A percentile compares a stretch with the other conserved stretches of the same genome.
Conservation (phyloP, 108 stramenopile genomes). For the Nannochloropsis salina region DNA sequence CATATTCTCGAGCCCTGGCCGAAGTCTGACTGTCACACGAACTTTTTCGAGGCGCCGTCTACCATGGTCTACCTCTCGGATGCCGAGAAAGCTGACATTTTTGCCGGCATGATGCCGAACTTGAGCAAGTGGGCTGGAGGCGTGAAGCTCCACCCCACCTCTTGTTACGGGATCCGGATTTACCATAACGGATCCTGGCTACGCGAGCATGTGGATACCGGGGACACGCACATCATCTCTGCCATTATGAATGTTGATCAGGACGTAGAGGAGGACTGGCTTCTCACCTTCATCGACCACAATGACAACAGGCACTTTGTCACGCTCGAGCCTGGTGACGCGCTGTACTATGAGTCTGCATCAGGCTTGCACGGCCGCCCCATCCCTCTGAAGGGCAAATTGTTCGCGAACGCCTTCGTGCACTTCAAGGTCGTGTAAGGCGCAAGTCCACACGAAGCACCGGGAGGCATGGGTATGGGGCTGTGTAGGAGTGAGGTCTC, state of each 20-base stretch:
- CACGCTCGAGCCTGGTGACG: constrained; percentile 83
- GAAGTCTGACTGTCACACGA: background rate
- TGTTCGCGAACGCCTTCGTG: constrained; percentile 77
- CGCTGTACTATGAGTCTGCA: constrained; percentile 80
- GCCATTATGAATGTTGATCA: constrained; percentile 80
- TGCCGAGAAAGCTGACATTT: background rate
- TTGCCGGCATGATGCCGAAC: constrained; percentile 35
- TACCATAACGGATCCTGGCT: constrained; percentile 67
- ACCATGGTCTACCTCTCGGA: constrained; percentile 7
- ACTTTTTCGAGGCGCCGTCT: constrained; percentile 13
- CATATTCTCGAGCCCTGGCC: background rate
- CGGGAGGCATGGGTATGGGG: too few species aligned
- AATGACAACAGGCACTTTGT: constrained; percentile 75
- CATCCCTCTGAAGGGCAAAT: constrained; percentile 71
- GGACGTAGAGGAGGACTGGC: constrained; percentile 77
- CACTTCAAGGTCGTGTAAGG: constrained; percentile 60
- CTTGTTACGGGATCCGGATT: constrained; percentile 79
- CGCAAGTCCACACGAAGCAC: too few species aligned
- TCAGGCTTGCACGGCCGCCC: constrained; percentile 83
- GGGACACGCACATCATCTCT: constrained; percentile 70
- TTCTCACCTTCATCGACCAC: constrained; percentile 78
- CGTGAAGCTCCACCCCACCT: constrained; percentile 62
- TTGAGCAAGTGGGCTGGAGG: constrained; percentile 70
- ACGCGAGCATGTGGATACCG: constrained; percentile 81
- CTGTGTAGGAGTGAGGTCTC: too few species aligned